A percentile compares a stretch with the other conserved stretches of the same genome.
Conservation (phyloP, 78 protist species). For the Guillardia theta region DNA sequence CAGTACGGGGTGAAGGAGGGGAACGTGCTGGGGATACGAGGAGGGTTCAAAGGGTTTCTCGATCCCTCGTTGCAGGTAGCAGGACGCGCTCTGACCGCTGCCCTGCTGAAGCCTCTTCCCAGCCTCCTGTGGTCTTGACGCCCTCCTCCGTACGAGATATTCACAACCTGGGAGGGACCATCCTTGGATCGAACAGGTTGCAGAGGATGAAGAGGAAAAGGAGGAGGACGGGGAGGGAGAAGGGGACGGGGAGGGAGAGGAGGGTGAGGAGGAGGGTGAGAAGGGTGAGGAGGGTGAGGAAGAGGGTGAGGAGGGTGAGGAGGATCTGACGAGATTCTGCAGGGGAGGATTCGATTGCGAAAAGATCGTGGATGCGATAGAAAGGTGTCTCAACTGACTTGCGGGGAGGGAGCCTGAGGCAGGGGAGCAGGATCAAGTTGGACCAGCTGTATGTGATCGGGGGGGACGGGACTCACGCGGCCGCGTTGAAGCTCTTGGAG, state of each 20-base stretch:
- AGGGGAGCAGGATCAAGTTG: not conserved
- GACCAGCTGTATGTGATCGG: slow-evolving; percentile 59
- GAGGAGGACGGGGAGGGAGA: too few species aligned
- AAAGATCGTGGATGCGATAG: slow-evolving; percentile 26
- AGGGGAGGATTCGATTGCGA: slow-evolving; percentile 40
- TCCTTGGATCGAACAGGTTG: slow-evolving; percentile 49
- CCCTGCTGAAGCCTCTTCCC: too few species aligned
- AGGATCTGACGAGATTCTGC: not conserved
- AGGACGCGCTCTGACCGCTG: too few species aligned
- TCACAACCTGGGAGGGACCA: slow-evolving; percentile 57
- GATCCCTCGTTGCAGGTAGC: not conserved
- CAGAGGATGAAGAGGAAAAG: too few species aligned
- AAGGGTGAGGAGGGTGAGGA: too few species aligned
- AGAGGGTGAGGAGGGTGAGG: not conserved
- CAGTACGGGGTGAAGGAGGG: not conserved
- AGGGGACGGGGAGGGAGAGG: too few species aligned
- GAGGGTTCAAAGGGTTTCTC: not conserved
- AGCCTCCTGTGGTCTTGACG: not conserved
- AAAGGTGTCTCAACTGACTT: not conserved
- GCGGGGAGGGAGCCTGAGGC: too few species aligned
- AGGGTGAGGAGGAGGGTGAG: too few species aligned
- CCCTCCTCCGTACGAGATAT: not conserved
- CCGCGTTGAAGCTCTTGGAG: not conserved
- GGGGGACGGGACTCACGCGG: slow-evolving; percentile 76
- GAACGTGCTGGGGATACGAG: not conserved